phyloP scores from a whole-genome alignment of 768 basidiomycete species.

The Sarcodon sp. region DNA sequence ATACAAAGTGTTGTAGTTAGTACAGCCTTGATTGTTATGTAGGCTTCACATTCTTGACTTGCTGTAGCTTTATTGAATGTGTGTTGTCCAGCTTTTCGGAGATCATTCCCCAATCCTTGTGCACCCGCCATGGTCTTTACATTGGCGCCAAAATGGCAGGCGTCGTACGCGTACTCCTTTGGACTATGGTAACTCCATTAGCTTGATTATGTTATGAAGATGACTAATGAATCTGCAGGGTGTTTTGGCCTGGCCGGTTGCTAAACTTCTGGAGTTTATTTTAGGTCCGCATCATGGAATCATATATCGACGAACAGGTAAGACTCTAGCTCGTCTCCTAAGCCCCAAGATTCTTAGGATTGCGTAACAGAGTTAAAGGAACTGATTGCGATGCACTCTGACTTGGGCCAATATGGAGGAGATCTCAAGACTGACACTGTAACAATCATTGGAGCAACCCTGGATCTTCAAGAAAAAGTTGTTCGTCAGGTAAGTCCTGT shows the following conservation, averaged over 20 bases:
- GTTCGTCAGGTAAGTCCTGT: not conserved
- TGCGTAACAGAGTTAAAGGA: constrained; percentile 53
- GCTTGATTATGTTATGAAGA: not conserved
- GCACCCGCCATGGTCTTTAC: constrained; percentile 80
- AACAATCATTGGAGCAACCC: constrained; percentile 78
- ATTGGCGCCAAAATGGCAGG: constrained; percentile 81
- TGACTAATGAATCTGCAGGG: constrained; percentile 28
- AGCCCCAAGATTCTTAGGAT: not conserved
- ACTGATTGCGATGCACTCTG: constrained; percentile 80
- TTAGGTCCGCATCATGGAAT: constrained; percentile 84
- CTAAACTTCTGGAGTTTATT: constrained; percentile 65
- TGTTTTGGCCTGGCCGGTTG: constrained; percentile 74
- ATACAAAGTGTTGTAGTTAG: constrained; percentile 67
- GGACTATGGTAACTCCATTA: constrained; percentile 37
- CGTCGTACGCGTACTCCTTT: constrained; percentile 56
- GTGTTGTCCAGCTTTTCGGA: constrained; percentile 59
- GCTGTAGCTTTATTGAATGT: not conserved
- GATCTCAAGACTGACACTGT: constrained; percentile 83
- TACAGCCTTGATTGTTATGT: constrained; percentile 83
- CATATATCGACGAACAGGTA: constrained; percentile 65
- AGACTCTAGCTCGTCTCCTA: not conserved
- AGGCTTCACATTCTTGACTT: constrained; percentile 20
- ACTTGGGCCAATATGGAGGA: constrained; percentile 61
- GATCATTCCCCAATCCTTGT: constrained; percentile 89
- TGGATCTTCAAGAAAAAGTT: constrained; percentile 80